These are phyloP conservation scores for Senna siamea DNA, from an alignment of 306 rosid genomes.

Conservation along the genomic window DNA sequence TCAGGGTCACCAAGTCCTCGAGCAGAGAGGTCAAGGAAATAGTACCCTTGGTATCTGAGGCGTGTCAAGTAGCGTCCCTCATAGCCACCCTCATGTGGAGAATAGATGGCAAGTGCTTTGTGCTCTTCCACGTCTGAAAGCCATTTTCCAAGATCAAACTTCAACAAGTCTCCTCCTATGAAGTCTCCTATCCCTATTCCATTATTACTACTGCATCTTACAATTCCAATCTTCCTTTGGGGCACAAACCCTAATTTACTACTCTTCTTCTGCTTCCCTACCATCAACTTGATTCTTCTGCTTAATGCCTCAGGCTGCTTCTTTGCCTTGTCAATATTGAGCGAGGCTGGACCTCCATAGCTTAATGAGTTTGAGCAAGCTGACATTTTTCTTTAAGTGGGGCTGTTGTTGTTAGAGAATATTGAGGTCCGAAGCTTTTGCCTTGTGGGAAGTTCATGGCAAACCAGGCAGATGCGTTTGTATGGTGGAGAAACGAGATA, in stretches of 20 bases:
- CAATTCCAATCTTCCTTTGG: conserved; percentile 16
- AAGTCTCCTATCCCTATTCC: conserved; percentile 71
- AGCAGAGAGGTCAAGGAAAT: conserved; percentile 83
- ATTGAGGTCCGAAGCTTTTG: conserved; percentile 28
- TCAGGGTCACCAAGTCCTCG: conserved; percentile 98
- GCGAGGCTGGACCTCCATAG: conserved; percentile 48
- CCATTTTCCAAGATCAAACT: conserved; percentile 74
- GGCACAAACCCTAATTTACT: neutral
- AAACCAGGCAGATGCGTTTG: conserved; percentile 17
- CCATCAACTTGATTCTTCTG: conserved; percentile 24
- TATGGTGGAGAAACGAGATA: conserved; percentile 85
- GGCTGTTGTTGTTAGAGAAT: neutral
- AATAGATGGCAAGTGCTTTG: conserved; percentile 82
- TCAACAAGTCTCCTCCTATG: conserved; percentile 87
- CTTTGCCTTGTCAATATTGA: conserved; percentile 36
- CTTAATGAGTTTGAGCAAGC: conserved; percentile 55
- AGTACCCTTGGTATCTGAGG: conserved; percentile 77
- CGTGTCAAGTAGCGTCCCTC: conserved; percentile 88
- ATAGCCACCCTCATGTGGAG: conserved; percentile 97
- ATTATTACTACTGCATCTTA: conserved; percentile 47
- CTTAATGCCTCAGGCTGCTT: too few relatives aligned
- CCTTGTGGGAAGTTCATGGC: conserved; percentile 19
- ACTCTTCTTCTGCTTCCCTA: neutral
- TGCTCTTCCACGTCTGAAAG: conserved; percentile 93
- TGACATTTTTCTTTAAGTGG: conserved; percentile 53